A percentile compares a stretch with the other conserved stretches of the same genome.
Conservation (phyloP, 139 green algal genomes). For the Picochlorum costavermella region DNA sequence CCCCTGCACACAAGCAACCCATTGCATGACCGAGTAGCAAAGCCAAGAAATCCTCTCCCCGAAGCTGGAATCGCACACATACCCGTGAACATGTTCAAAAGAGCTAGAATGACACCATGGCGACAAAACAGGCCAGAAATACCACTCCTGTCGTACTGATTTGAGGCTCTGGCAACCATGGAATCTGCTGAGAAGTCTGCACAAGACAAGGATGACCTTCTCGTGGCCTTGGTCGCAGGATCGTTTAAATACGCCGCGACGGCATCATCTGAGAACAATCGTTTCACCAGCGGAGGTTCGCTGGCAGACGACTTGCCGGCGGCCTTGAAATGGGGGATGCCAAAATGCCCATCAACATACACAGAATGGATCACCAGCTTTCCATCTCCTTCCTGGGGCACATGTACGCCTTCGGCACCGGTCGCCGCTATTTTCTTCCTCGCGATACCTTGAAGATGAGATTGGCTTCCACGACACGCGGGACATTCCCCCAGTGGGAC, state of each 20-base stretch:
- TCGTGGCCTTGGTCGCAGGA: neutral
- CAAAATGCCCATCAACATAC: constrained; percentile 4
- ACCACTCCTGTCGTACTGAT: constrained; percentile 5
- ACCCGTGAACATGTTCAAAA: constrained; percentile 4
- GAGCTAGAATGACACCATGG: neutral
- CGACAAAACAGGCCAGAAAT: constrained; percentile 1
- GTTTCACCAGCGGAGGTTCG: constrained; percentile 1
- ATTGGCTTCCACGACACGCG: neutral
- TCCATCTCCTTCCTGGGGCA: constrained; percentile 3
- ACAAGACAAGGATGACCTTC: neutral
- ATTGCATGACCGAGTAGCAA: neutral
- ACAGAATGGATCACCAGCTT: constrained; percentile 3
- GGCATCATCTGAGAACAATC: constrained; percentile 3
- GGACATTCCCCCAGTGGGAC: constrained; percentile 1
- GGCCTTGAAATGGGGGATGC: constrained; percentile 3
- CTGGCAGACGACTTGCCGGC: neutral
- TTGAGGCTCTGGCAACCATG: constrained; percentile 3
- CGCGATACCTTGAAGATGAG: constrained; percentile 1
- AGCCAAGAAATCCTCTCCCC: neutral
- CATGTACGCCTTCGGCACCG: neutral
- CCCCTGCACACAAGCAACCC: constrained; percentile 4
- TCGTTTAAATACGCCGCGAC: constrained; percentile 1
- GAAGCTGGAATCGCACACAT: neutral
- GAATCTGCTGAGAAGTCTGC: constrained; percentile 3
- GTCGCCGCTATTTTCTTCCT: constrained; percentile 4